phyloP scores from a whole-genome alignment of 345 rosid species.

The Syzygium jambos region DNA sequence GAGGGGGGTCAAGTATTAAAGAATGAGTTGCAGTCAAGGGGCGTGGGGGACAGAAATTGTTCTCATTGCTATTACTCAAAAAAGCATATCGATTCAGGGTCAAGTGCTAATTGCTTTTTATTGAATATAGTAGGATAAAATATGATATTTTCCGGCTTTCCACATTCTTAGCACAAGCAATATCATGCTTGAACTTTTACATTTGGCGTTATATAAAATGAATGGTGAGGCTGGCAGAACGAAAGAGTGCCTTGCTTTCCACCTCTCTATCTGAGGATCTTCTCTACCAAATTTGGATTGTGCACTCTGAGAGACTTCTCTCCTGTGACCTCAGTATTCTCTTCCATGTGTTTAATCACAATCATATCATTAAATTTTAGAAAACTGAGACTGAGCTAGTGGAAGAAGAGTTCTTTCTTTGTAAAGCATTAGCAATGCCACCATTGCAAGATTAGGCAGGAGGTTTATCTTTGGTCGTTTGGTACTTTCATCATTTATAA shows the following conservation, averaged over 20 bases:
- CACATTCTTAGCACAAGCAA: background rate
- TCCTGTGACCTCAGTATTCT: background rate
- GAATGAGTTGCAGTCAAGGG: background rate
- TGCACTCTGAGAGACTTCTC: background rate
- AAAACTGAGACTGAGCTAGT: background rate
- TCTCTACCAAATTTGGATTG: background rate
- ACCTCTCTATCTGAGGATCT: background rate
- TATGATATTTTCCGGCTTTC: background rate
- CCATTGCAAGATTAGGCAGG: background rate
- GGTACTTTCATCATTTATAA: background rate
- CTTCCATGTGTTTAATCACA: background rate
- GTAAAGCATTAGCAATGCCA: background rate
- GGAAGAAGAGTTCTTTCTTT: background rate
- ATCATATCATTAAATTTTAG: background rate
- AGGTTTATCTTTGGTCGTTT: background rate
- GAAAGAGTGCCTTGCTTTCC: background rate
- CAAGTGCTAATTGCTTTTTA: background rate
- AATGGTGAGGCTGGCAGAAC: background rate
- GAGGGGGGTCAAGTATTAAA: background rate
- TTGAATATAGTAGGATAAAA: background rate
- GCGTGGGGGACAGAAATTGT: too few species aligned
- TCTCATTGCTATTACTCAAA: too few species aligned
- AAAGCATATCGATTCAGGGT: background rate
- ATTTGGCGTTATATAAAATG: background rate
- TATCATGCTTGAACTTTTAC: background rate